A percentile compares a stretch with the other conserved stretches of the same genome.
phyloP scores from a whole-genome alignment of 108 stramenopile genomes.

The Fragilaria crotonensis region DNA sequence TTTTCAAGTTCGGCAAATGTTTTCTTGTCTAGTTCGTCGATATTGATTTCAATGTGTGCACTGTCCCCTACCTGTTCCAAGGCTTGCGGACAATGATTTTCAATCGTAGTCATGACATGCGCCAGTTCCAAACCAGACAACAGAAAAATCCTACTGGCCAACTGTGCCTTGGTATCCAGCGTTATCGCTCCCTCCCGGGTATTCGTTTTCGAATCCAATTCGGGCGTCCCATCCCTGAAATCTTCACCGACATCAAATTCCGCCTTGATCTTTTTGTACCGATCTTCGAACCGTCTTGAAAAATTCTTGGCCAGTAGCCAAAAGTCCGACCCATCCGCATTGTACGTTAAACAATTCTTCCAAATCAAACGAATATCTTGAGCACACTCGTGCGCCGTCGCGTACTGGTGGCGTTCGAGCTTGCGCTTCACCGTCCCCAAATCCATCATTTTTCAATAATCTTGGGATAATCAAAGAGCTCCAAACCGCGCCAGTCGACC shows the following conservation, averaged over 20 bases:
- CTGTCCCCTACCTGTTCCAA: slow-evolving; percentile 47
- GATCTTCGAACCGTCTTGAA: slow-evolving; percentile 78
- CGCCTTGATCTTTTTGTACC: slow-evolving; percentile 63
- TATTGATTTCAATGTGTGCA: slow-evolving; percentile 77
- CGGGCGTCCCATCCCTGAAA: slow-evolving; percentile 4
- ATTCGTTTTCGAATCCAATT: slow-evolving; percentile 7
- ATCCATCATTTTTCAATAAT: slow-evolving; percentile 93
- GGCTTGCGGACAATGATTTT: slow-evolving; percentile 78
- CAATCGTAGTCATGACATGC: slow-evolving; percentile 69
- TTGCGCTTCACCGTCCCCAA: slow-evolving; percentile 88
- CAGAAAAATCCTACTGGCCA: slow-evolving; percentile 75
- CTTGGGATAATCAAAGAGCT: slow-evolving; percentile 91
- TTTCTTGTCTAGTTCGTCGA: slow-evolving; percentile 69
- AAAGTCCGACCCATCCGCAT: slow-evolving; percentile 86
- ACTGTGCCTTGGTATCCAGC: slow-evolving; percentile 71
- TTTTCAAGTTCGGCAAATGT: slow-evolving; percentile 74
- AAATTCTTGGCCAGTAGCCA: slow-evolving; percentile 77
- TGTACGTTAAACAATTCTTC: slow-evolving; percentile 96
- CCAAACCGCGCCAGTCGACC: slow-evolving; percentile 89
- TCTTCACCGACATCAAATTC: slow-evolving; percentile 44
- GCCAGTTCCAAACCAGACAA: slow-evolving; percentile 83
- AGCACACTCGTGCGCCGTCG: slow-evolving; percentile 60
- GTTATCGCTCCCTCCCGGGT: slow-evolving; percentile 20
- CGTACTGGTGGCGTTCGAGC: slow-evolving; percentile 76
- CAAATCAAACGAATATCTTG: slow-evolving; percentile 93